These are phyloP conservation scores for Exsudoporus floridanus DNA, from an alignment of 1,284 basidiomycete species.

Conservation along the genomic window DNA sequence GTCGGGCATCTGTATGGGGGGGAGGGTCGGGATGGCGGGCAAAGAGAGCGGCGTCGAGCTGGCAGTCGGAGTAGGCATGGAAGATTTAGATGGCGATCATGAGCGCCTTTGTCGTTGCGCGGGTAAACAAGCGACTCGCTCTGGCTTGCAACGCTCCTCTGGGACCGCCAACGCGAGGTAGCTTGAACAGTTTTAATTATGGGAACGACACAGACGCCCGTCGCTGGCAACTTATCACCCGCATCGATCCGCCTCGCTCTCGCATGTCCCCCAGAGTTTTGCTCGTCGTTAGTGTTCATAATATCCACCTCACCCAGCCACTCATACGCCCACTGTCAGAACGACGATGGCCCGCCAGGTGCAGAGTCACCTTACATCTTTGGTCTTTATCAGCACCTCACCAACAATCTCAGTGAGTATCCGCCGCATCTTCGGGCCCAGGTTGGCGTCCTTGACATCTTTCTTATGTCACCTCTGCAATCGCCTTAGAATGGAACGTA, in stretches of 20 bases:
- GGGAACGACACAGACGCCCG: conserved; percentile 24
- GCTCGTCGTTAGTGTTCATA: conserved; percentile 50
- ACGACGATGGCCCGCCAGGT: conserved; percentile 87
- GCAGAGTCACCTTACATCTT: conserved; percentile 82
- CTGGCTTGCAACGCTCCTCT: conserved; percentile 3
- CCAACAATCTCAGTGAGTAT: conserved; percentile 56
- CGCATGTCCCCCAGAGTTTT: conserved; percentile 42
- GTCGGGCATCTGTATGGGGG: conserved; percentile 46
- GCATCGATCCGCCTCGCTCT: not conserved
- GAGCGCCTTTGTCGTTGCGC: conserved; percentile 9
- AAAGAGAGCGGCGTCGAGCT: conserved; percentile 27
- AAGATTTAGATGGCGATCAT: conserved; percentile 23
- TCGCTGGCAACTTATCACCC: not conserved
- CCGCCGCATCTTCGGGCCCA: not conserved
- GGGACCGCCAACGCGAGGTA: conserved; percentile 9
- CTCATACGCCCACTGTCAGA: conserved; percentile 41
- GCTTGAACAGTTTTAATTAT: conserved; percentile 24
- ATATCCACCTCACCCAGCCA: conserved; percentile 4
- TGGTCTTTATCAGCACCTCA: conserved; percentile 71
- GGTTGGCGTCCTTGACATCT: conserved; percentile 7
- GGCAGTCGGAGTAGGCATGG: conserved; percentile 23
- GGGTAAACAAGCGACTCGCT: conserved; percentile 6
- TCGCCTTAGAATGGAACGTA: conserved; percentile 72
- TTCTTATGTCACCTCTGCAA: conserved; percentile 9
- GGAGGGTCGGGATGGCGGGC: conserved; percentile 46